These are phyloP conservation scores for Clohesyomyces aquaticus DNA, from an alignment of 495 filamentous ascomycete genomes.

Conservation along the genomic window DNA sequence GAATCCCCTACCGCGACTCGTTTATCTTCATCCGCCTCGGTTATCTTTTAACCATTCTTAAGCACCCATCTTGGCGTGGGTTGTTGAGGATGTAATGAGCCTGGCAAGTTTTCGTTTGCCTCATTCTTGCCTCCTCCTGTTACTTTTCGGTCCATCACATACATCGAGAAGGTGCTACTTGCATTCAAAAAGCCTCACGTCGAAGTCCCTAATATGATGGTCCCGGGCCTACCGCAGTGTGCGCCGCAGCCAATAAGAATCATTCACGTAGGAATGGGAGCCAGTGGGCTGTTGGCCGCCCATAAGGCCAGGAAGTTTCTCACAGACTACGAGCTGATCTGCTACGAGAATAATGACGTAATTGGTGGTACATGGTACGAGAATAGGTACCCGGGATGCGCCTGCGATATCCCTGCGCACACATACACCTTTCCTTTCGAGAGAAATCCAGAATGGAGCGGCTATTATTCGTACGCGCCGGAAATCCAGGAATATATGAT, in stretches of 20 bases:
- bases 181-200: neutral
- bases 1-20: neutral
- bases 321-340: slow-evolving; percentile 2
- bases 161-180: neutral
- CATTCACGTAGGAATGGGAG: slow-evolving; percentile 4
- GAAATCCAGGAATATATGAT: slow-evolving; percentile 22
- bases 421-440: slow-evolving; percentile 23
- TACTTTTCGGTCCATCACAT: neutral
- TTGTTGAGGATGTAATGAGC: neutral
- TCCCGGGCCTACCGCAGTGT: neutral
- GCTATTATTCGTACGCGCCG: slow-evolving; percentile 5
- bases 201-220: neutral
- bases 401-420: slow-evolving; percentile 23
- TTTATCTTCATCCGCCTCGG: neutral
- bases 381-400: slow-evolving; percentile 23
- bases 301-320: slow-evolving; percentile 11
- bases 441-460: slow-evolving; percentile 16
- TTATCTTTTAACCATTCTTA: neutral
- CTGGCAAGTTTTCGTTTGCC: neutral
- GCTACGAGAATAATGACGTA: slow-evolving; percentile 25
- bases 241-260: slow-evolving; percentile 1
- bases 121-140: neutral
- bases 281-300: slow-evolving; percentile 5
- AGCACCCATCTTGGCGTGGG: neutral
- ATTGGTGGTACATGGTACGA: slow-evolving; percentile 29